Conservation (phyloP, 73 alveolate species). For the Paramecium primaurelia region DNA sequence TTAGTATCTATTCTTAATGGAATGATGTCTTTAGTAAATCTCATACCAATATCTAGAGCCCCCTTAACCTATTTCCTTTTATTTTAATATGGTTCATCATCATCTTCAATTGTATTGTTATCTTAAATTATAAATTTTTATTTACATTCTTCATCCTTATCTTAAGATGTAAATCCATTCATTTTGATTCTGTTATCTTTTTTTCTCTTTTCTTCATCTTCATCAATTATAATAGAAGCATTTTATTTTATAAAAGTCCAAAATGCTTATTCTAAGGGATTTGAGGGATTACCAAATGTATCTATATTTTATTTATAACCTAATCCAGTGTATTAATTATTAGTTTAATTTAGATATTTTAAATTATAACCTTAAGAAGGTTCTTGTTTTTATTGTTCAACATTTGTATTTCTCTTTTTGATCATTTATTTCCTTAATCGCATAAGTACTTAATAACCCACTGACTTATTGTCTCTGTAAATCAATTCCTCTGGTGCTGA, state of each 20-base stretch:
- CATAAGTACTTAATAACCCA: conserved; percentile 13
- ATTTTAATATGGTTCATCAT: background rate
- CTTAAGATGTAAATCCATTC: background rate
- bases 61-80: conserved; percentile 2
- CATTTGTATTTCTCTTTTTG: background rate
- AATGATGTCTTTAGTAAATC: background rate
- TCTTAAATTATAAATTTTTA: background rate
- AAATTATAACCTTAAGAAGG: background rate
- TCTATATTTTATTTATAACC: background rate
- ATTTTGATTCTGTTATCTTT: conserved; percentile 23
- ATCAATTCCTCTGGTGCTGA: conserved; percentile 44
- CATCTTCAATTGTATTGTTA: background rate
- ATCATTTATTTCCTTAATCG: background rate
- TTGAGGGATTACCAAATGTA: background rate
- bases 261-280: conserved; percentile 1
- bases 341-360: background rate
- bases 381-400: background rate
- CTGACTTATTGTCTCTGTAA: conserved; percentile 24
- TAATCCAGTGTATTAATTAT: background rate
- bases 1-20: background rate
- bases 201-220: conserved; percentile 21
- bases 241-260: conserved; percentile 1
- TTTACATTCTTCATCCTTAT: conserved; percentile 9
- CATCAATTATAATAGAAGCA: background rate
- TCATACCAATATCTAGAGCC: background rate